phyloP scores from a whole-genome alignment of 2,329 filamentous ascomycete genomes.

The Plectosphaerella sp. region DNA sequence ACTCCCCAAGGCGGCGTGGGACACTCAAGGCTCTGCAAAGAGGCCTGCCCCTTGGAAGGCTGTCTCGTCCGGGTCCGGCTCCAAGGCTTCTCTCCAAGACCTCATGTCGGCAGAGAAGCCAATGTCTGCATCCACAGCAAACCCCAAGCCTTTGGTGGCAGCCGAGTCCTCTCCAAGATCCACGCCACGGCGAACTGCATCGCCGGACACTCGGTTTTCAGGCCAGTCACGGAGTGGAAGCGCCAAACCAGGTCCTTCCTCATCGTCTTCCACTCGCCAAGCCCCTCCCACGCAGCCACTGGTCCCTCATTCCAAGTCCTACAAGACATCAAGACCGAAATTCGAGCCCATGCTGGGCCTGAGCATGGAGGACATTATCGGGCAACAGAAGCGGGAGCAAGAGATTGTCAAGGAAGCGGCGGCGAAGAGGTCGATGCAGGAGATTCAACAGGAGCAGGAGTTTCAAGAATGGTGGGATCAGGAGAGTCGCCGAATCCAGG shows the following conservation, averaged over 20 bases:
- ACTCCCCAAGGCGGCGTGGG: slow-evolving; percentile 39
- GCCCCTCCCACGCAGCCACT: slow-evolving; percentile 33
- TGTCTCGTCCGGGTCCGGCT: slow-evolving; percentile 35
- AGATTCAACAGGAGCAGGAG: slow-evolving; percentile 94
- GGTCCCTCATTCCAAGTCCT: slow-evolving; percentile 57
- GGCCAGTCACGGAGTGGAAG: slow-evolving; percentile 45
- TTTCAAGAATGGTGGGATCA: slow-evolving; percentile 97
- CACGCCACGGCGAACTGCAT: slow-evolving; percentile 45
- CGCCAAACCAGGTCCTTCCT: slow-evolving; percentile 21
- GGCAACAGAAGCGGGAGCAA: slow-evolving; percentile 81
- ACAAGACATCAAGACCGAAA: slow-evolving; percentile 52
- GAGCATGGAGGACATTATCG: slow-evolving; percentile 84
- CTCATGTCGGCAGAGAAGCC: slow-evolving; percentile 30
- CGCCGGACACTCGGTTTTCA: slow-evolving; percentile 59
- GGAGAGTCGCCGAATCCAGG: slow-evolving; percentile 68
- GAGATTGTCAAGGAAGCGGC: slow-evolving; percentile 76
- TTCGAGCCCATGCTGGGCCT: slow-evolving; percentile 62
- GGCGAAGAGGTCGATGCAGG: slow-evolving; percentile 83
- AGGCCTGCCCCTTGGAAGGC: slow-evolving; percentile 64
- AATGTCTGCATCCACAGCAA: slow-evolving; percentile 20
- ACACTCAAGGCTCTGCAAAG: slow-evolving; percentile 30
- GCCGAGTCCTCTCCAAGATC: slow-evolving; percentile 34
- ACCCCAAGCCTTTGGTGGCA: slow-evolving; percentile 37
- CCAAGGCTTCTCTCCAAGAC: slow-evolving; percentile 47
- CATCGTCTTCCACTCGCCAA: slow-evolving; percentile 16